phyloP scores from a whole-genome alignment of 2,329 filamentous ascomycete genomes.

The Teratosphaeria nubilosa region DNA sequence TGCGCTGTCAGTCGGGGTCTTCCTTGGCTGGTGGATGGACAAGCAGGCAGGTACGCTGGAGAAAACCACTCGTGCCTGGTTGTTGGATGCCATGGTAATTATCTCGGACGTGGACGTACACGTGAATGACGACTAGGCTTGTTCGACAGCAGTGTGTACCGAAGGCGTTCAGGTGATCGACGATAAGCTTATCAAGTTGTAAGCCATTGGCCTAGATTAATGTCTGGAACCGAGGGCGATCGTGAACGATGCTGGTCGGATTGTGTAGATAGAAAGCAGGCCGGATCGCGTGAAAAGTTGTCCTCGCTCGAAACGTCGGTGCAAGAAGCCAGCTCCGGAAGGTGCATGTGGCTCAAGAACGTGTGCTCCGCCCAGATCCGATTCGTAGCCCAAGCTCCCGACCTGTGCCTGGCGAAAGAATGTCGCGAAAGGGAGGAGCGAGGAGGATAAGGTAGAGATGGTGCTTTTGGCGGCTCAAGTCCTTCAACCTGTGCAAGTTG shows the following conservation, averaged over 20 bases:
- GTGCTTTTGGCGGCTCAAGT: background rate
- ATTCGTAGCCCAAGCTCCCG: background rate
- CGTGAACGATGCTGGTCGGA: background rate
- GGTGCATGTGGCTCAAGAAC: background rate
- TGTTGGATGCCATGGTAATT: background rate
- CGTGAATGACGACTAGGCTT: constrained; percentile 3
- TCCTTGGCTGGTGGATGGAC: background rate
- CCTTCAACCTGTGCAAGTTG: background rate
- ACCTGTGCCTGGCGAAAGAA: background rate
- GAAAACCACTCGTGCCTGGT: background rate
- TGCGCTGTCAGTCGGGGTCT: background rate
- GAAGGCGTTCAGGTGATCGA: constrained; percentile 1
- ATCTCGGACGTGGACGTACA: background rate
- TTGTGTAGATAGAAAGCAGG: background rate
- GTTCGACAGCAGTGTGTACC: background rate
- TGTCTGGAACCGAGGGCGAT: background rate
- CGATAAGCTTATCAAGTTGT: background rate
- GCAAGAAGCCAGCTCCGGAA: background rate
- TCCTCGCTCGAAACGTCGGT: background rate
- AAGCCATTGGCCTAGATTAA: background rate
- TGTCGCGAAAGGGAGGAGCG: constrained; percentile 5
- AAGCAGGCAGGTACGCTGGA: background rate
- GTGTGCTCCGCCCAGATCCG: background rate
- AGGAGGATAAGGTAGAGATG: constrained; percentile 3
- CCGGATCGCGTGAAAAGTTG: background rate